phyloP scores from a whole-genome alignment of 345 rosid species.

The Durio zibethinus region DNA sequence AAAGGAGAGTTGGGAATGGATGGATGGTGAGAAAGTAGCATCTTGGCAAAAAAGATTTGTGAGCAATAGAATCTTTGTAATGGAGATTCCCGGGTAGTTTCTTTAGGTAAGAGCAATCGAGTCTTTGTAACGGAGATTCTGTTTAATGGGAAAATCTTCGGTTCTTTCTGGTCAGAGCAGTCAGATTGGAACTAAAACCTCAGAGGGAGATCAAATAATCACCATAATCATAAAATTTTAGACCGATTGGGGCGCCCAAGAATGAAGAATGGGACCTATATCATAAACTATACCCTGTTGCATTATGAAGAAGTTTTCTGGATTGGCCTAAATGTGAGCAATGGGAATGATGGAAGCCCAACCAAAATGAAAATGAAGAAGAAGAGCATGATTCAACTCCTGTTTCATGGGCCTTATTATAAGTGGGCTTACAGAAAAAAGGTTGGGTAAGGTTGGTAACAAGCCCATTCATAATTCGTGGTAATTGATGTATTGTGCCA shows the following conservation, averaged over 20 bases:
- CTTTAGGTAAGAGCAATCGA: not conserved
- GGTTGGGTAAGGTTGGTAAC: too few relatives aligned
- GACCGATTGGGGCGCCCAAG: not conserved
- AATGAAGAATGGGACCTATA: not conserved
- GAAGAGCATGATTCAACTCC: too few relatives aligned
- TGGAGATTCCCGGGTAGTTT: not conserved
- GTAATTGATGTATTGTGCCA: too few relatives aligned
- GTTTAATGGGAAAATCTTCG: not conserved
- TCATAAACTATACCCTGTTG: not conserved
- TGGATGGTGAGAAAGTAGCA: slow-evolving; percentile 13
- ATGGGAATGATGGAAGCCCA: too few relatives aligned
- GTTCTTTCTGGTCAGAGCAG: not conserved
- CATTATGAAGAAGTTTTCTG: too few relatives aligned
- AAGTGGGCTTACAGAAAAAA: too few relatives aligned
- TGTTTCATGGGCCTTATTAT: too few relatives aligned
- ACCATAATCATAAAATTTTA: not conserved
- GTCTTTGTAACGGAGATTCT: not conserved
- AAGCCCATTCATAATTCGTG: too few relatives aligned
- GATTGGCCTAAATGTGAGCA: too few relatives aligned
- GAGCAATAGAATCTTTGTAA: not conserved
- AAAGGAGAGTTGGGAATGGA: not conserved
- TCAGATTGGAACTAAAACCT: not conserved
- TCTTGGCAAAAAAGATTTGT: not conserved
- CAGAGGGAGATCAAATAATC: too few relatives aligned
- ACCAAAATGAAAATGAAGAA: too few relatives aligned